Evolutionary conservation across 192 early-diverging fungal genomes (phyloP), one percentile per base, ranked within the genome.

Genomic region (Coemansia sp.): DNA sequence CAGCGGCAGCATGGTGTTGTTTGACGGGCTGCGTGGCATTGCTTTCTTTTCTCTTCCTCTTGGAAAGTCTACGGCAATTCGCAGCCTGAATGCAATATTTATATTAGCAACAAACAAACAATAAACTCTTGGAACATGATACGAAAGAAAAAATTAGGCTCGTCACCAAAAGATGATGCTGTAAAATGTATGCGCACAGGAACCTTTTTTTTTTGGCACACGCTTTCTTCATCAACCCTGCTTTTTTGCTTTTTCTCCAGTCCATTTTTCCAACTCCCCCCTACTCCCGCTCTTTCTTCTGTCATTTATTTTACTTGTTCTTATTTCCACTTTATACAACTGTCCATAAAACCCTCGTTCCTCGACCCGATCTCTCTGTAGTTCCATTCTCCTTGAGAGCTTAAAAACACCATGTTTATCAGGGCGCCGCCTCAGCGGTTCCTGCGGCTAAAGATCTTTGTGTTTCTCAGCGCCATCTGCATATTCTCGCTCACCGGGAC

Each of bases 1-100:
- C 43, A 82, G 49, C 38, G 79, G 79, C 4, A 65, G 19, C 12
- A 82, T 45, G 9, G 75, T 77, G 71, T 77, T 76, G 69, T 82
- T 82, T 32, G 57, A 26, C 6, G 59, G 58, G n/a, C 71, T 70
- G 43, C 79, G 75, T 15, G 74, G 75, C 79, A 82, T 82, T 32
- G 7, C 16, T 19, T 42, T 47, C n/a, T 8, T 56, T 56, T 0
- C 26, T 26, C 56, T 11, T 11, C 12, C 47, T 48, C 11, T 48
- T 48, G 47, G 47, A 48, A n/a, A n/a, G 47, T 4, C 32, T 32
- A 32, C 3, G 32, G 32, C 32, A 32, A 32, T 32, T 4, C 32
- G 32, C 4, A 32, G 32, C 32, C 32, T 32, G 32, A 48, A 48
- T 48, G 1, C 47, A 48, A 48, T 48, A 48, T 6, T 32, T 32